Percentiles rank a stretch among this genome's conserved stretches.
Conservation (phyloP, 129 eudicot species). For the Arctium minus region DNA sequence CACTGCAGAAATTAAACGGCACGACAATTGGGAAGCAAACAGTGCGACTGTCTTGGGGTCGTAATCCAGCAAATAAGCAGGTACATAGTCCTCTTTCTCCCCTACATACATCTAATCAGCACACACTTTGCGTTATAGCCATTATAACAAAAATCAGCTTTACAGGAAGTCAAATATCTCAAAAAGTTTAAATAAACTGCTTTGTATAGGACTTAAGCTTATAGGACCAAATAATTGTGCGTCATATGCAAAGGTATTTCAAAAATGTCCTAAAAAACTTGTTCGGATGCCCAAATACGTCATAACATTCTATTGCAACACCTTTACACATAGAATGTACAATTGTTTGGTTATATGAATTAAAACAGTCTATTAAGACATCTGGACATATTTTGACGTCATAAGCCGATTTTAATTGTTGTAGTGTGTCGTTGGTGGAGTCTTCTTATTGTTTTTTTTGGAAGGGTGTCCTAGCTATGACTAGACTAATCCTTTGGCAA, state of each 20-base stretch:
- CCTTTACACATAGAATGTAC: neutral
- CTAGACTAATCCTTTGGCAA: too few species aligned
- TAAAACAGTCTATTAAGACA: neutral
- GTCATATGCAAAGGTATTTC: neutral
- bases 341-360: neutral
- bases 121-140: neutral
- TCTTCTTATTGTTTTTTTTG: too few species aligned
- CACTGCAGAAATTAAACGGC: slow-evolving; percentile 81
- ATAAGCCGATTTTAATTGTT: too few species aligned
- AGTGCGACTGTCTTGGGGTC: slow-evolving; percentile 93
- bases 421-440: too few species aligned
- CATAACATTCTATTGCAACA: neutral
- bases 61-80: slow-evolving; percentile 88
- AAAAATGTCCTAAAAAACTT: too few species aligned
- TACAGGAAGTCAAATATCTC: neutral
- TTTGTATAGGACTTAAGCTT: neutral
- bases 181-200: neutral
- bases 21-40: slow-evolving; percentile 83
- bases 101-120: neutral
- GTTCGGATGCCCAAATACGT: neutral
- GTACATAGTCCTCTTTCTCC: slow-evolving; percentile 13
- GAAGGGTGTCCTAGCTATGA: too few species aligned
- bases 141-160: neutral
- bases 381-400: neutral
- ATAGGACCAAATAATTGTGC: neutral